Percentiles rank a stretch among this genome's conserved stretches.
Evolutionary conservation across 768 basidiomycete genomes (phyloP).

Genomic region (Albatrellus ellisii): DNA sequence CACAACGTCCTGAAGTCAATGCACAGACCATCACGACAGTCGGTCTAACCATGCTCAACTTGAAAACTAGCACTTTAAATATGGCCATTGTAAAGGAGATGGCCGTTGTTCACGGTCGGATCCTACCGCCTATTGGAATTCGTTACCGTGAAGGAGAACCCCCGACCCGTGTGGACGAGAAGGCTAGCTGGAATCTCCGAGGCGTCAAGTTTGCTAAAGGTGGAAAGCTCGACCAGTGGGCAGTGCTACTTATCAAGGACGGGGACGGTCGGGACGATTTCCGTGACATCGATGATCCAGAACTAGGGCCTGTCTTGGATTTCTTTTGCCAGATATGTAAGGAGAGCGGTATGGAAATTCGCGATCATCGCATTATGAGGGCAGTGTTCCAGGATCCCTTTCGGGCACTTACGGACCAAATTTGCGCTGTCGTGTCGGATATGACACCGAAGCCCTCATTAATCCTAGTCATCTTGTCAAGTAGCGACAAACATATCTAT

Average conservation of each 20-base stretch:
- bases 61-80: constrained; percentile 26
- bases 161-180: constrained; percentile 29
- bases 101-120: constrained; percentile 42
- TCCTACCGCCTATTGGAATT: constrained; percentile 31
- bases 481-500: constrained; percentile 34
- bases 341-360: constrained; percentile 46
- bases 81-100: constrained; percentile 32
- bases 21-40: constrained; percentile 29
- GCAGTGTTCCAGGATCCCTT: constrained; percentile 45
- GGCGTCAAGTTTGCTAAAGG: constrained; percentile 50
- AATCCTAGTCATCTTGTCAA: constrained; percentile 34
- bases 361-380: constrained; percentile 19
- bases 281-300: constrained; percentile 34
- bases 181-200: constrained; percentile 39
- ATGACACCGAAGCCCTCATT: constrained; percentile 28
- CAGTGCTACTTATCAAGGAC: constrained; percentile 56
- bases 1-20: constrained; percentile 35
- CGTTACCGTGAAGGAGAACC: constrained; percentile 23
- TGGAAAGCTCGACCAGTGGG: constrained; percentile 45
- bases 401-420: constrained; percentile 33
- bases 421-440: constrained; percentile 27
- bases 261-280: constrained; percentile 46
- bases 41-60: constrained; percentile 32
- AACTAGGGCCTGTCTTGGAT: constrained; percentile 28
- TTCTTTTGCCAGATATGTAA: constrained; percentile 54